phyloP scores from a whole-genome alignment of 106 monocot genomes.

The Ottelia alismoides region DNA sequence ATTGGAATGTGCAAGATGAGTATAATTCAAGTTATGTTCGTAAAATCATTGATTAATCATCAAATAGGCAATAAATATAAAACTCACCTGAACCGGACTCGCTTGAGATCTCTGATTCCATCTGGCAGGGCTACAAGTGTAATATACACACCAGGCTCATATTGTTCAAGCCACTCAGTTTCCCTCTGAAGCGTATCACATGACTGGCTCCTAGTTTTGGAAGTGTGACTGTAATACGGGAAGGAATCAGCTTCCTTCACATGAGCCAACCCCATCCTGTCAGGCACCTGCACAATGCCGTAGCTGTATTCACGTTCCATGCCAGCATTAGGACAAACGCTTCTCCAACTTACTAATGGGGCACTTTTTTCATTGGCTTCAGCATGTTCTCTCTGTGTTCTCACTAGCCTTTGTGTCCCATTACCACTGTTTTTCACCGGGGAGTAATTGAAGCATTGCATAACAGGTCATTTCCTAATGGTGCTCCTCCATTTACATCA shows the following conservation, averaged over 20 bases:
- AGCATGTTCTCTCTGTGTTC: background rate
- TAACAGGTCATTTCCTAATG: background rate
- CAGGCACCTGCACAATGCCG: slow-evolving; percentile 4
- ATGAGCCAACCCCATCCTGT: slow-evolving; percentile 16
- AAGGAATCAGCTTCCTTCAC: slow-evolving; percentile 16
- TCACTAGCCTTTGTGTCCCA: slow-evolving; percentile 12
- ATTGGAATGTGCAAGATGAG: no score
- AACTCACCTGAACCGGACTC: no score
- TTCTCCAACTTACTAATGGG: slow-evolving; percentile 2
- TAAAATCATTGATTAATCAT: no score
- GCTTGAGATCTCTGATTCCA: no score
- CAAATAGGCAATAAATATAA: no score
- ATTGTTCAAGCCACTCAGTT: no score
- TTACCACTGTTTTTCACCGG: background rate
- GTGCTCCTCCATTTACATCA: slow-evolving; percentile 1
- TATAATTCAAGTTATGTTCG: no score
- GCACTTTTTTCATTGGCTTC: slow-evolving; percentile 10
- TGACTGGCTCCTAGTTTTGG: slow-evolving; percentile 1
- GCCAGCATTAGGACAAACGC: background rate
- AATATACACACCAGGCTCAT: no score
- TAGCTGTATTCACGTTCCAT: background rate
- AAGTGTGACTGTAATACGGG: slow-evolving; percentile 17
- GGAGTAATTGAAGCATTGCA: slow-evolving; percentile 6
- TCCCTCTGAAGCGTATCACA: no score
- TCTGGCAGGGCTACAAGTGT: no score